A percentile compares a stretch with the other conserved stretches of the same genome.
Evolutionary conservation across 306 rosid species (phyloP).

Genomic region (Lathyrus aphaca): DNA sequence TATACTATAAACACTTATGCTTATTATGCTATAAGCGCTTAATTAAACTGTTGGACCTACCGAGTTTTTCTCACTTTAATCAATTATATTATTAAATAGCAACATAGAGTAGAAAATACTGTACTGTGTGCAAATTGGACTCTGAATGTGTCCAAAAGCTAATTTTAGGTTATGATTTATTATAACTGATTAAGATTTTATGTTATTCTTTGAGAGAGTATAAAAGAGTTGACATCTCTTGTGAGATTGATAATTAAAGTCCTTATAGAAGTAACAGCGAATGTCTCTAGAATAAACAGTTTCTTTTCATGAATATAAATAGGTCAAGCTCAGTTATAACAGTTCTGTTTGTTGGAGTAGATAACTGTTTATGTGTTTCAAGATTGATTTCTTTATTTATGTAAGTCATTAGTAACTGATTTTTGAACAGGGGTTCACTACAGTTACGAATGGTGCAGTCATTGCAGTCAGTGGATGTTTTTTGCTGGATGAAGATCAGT

Average conservation of each 20-base stretch:
- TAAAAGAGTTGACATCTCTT: not conserved
- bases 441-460: not conserved
- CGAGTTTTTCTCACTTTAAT: not conserved
- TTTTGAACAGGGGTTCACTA: not conserved
- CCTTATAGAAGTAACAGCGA: not conserved
- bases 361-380: slow-evolving; percentile 9
- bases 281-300: slow-evolving; percentile 7
- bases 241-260: slow-evolving; percentile 6
- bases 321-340: slow-evolving; percentile 11
- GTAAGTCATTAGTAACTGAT: not conserved
- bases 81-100: not conserved
- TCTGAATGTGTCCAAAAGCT: too few relatives aligned
- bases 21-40: not conserved
- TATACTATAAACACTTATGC: not conserved
- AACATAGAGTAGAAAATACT: slow-evolving; percentile 6
- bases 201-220: not conserved
- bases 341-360: slow-evolving; percentile 23
- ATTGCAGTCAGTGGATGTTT: not conserved
- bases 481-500: not conserved
- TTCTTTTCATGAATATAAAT: slow-evolving; percentile 24
- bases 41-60: slow-evolving; percentile 19
- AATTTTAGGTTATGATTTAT: slow-evolving; percentile 31
- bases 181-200: slow-evolving; percentile 2
- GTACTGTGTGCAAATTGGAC: slow-evolving; percentile 19
- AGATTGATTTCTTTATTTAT: slow-evolving; percentile 10